Conservation (phyloP, 2,329 filamentous ascomycete genomes). For the Xylariaceae sp. region DNA sequence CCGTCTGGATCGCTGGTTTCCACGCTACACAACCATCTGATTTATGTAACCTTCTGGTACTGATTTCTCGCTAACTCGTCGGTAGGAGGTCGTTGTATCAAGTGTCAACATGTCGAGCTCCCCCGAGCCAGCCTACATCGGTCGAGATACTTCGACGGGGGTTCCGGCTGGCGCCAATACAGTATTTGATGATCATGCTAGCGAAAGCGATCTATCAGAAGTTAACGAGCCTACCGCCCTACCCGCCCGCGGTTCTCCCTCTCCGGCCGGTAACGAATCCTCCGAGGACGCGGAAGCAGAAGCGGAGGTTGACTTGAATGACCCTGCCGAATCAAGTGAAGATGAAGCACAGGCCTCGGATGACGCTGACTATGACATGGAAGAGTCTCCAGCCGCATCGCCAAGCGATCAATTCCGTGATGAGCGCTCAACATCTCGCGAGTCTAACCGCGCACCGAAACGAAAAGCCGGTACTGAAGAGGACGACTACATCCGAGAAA, state of each 20-base stretch:
- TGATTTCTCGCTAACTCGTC: slow-evolving; percentile 52
- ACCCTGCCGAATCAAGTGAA: slow-evolving; percentile 50
- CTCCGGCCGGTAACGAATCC: slow-evolving; percentile 44
- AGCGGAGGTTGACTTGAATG: slow-evolving; percentile 42
- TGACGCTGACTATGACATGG: slow-evolving; percentile 79
- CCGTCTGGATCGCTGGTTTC: slow-evolving; percentile 43
- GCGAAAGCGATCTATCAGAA: slow-evolving; percentile 80
- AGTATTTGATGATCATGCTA: slow-evolving; percentile 52
- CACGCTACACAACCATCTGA: slow-evolving; percentile 37
- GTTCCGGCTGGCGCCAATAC: slow-evolving; percentile 51
- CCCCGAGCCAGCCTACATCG: slow-evolving; percentile 65
- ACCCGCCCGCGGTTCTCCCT: slow-evolving; percentile 49
- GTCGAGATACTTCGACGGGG: slow-evolving; percentile 68
- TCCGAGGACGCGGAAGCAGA: slow-evolving; percentile 48
- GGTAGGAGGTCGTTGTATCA: slow-evolving; percentile 63
- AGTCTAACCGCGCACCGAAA: slow-evolving; percentile 73
- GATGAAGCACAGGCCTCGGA: slow-evolving; percentile 63
- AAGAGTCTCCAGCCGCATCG: slow-evolving; percentile 59
- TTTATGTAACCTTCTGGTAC: slow-evolving; percentile 27
- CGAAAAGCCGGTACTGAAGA: slow-evolving; percentile 73
- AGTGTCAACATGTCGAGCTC: slow-evolving; percentile 65
- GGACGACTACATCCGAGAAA: slow-evolving; percentile 84
- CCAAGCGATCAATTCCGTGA: slow-evolving; percentile 55
- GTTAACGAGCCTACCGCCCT: slow-evolving; percentile 62
- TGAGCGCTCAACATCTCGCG: slow-evolving; percentile 71